phyloP scores from a whole-genome alignment of 2,329 filamentous ascomycete genomes.

The Fusarium dimerum region DNA sequence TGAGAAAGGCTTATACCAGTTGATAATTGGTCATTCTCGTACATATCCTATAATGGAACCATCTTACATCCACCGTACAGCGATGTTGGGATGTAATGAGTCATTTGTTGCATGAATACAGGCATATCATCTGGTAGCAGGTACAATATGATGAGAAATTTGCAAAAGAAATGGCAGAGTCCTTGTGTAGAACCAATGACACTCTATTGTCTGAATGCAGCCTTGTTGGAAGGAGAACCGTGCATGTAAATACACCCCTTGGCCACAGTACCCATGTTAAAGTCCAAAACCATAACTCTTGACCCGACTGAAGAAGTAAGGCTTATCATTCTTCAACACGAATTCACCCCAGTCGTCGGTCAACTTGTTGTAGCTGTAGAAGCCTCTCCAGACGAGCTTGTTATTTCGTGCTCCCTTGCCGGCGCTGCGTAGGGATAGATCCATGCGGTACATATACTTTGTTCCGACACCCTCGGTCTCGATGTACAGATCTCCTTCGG shows the following conservation, averaged over 20 bases:
- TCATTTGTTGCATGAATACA: too few species aligned
- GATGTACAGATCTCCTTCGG: conserved; percentile 71
- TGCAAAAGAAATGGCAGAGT: too few species aligned
- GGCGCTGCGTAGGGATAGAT: conserved; percentile 68
- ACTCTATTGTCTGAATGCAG: too few species aligned
- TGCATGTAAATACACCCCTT: not conserved
- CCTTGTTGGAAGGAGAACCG: too few species aligned
- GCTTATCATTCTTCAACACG: conserved; percentile 60
- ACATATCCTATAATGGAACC: not conserved
- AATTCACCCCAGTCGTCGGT: conserved; percentile 93
- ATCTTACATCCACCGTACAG: too few species aligned
- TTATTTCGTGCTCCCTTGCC: conserved; percentile 73
- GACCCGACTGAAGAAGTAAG: conserved; percentile 68
- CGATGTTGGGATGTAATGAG: too few species aligned
- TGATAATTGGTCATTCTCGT: not conserved
- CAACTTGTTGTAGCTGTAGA: conserved; percentile 86
- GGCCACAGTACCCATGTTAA: conserved; percentile 1
- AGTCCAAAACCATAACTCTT: conserved; percentile 59
- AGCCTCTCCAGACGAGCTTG: conserved; percentile 84
- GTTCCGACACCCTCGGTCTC: conserved; percentile 81
- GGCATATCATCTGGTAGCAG: too few species aligned
- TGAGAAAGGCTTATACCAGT: not conserved
- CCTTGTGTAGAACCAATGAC: too few species aligned
- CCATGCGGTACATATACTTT: conserved; percentile 85
- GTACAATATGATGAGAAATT: too few species aligned